phyloP scores from a whole-genome alignment of 2,329 filamentous ascomycete species.

The Hymenoscyphus infarciens region DNA sequence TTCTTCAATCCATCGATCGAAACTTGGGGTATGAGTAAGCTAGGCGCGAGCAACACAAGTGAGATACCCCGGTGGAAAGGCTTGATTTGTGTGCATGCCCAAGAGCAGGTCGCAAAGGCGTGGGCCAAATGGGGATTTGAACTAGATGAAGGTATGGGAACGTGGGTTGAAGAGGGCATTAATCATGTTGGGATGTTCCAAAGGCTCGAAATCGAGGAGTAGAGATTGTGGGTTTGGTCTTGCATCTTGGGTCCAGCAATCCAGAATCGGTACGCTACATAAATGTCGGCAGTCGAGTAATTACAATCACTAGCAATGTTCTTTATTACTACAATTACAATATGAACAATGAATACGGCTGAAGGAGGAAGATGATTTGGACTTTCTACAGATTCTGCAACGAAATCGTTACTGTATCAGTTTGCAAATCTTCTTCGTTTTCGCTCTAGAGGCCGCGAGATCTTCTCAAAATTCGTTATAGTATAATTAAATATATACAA shows the following conservation, averaged over 20 bases:
- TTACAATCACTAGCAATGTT: no score
- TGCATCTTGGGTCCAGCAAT: background rate
- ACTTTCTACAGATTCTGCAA: no score
- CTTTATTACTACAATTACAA: no score
- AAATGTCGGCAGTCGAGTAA: background rate
- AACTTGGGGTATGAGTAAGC: constrained; percentile 43
- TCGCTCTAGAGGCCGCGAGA: no score
- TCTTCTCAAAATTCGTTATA: no score
- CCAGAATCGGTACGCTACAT: background rate
- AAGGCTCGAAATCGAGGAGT: constrained; percentile 40
- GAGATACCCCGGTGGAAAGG: constrained; percentile 64
- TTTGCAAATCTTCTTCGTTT: no score
- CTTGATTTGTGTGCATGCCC: constrained; percentile 75
- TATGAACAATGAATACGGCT: no score
- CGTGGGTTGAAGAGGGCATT: constrained; percentile 83
- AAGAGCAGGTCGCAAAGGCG: constrained; percentile 58
- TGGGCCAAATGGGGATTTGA: constrained; percentile 74
- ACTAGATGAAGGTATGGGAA: constrained; percentile 68
- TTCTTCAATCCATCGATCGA: constrained; percentile 47
- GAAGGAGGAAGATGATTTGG: no score
- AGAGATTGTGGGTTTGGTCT: background rate
- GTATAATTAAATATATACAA: no score
- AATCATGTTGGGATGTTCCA: constrained; percentile 80
- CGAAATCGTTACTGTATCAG: no score
- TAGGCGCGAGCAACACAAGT: constrained; percentile 38